Conservation (phyloP, 2,329 filamentous ascomycete genomes). For the Aspergillus ochraceoroseus region DNA sequence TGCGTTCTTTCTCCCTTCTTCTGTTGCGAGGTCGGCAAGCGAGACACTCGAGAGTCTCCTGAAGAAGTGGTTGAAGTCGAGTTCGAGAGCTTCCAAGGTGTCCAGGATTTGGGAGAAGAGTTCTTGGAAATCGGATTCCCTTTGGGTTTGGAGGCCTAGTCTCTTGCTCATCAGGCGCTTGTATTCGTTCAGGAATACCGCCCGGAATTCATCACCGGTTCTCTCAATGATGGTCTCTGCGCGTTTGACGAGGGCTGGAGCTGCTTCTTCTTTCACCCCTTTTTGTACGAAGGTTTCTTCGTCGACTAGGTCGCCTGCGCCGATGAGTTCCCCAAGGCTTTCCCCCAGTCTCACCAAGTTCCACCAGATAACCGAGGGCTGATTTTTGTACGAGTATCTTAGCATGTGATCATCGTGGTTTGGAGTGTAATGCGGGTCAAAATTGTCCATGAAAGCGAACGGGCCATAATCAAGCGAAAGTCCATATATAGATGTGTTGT, state of each 20-base stretch:
- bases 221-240: conserved; percentile 80
- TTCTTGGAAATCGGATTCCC: conserved; percentile 69
- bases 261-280: conserved; percentile 66
- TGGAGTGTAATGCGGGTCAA: conserved; percentile 88
- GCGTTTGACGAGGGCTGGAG: conserved; percentile 65
- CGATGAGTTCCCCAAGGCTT: conserved; percentile 79
- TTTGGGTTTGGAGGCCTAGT: conserved; percentile 66
- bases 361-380: conserved; percentile 98
- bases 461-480: conserved; percentile 92
- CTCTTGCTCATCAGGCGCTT: conserved; percentile 75
- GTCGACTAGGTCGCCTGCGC: conserved; percentile 68
- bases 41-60: conserved; percentile 65
- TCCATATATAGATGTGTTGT: conserved; percentile 89
- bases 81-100: conserved; percentile 69
- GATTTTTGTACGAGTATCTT: conserved; percentile 87
- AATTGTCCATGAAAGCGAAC: conserved; percentile 96
- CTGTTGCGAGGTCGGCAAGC: conserved; percentile 59
- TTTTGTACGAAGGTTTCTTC: conserved; percentile 64
- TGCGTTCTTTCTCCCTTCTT: conserved; percentile 58
- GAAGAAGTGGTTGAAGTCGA: conserved; percentile 96
- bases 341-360: conserved; percentile 90
- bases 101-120: conserved; percentile 81
- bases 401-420: conserved; percentile 91
- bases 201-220: conserved; percentile 80
- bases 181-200: conserved; percentile 84